These are phyloP conservation scores for Lactarius akahatsu DNA, from an alignment of 768 basidiomycete genomes.

Conservation along the genomic window DNA sequence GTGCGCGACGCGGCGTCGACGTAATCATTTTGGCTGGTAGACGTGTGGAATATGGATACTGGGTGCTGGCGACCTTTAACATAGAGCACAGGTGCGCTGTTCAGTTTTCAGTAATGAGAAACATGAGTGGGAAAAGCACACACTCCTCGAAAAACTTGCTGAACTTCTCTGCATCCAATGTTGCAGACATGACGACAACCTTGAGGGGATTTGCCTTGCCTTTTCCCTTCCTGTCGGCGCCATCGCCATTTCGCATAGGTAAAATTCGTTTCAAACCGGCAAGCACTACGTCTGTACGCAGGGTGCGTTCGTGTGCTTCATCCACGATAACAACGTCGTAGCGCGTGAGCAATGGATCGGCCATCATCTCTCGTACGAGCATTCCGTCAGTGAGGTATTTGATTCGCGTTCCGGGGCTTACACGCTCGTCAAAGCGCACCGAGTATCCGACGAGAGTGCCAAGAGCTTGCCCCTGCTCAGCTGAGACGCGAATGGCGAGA, in stretches of 20 bases:
- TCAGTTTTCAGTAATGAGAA: constrained; percentile 7
- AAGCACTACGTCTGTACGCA: constrained; percentile 92
- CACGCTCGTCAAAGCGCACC: constrained; percentile 91
- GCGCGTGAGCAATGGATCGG: constrained; percentile 67
- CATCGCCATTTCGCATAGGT: constrained; percentile 52
- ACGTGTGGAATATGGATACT: constrained; percentile 80
- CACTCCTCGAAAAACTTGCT: constrained; percentile 83
- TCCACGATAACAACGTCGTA: constrained; percentile 93
- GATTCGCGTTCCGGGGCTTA: constrained; percentile 70
- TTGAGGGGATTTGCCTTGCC: constrained; percentile 69
- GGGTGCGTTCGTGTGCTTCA: constrained; percentile 94
- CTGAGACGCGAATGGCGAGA: constrained; percentile 87
- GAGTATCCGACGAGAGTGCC: constrained; percentile 89
- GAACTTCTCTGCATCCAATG: constrained; percentile 94
- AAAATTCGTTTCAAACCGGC: constrained; percentile 86
- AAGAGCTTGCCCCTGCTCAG: constrained; percentile 70
- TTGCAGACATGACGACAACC: constrained; percentile 96
- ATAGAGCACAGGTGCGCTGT: constrained; percentile 83
- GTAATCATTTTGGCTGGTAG: constrained; percentile 75
- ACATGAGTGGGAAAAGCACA: constrained; percentile 33
- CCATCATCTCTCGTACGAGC: constrained; percentile 89
- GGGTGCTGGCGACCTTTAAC: constrained; percentile 92
- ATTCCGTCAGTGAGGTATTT: constrained; percentile 99
- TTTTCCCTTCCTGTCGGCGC: constrained; percentile 42
- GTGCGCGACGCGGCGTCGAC: constrained; percentile 86